Conservation (phyloP, 305 asterid genomes). For the Rubia tinctorum region DNA sequence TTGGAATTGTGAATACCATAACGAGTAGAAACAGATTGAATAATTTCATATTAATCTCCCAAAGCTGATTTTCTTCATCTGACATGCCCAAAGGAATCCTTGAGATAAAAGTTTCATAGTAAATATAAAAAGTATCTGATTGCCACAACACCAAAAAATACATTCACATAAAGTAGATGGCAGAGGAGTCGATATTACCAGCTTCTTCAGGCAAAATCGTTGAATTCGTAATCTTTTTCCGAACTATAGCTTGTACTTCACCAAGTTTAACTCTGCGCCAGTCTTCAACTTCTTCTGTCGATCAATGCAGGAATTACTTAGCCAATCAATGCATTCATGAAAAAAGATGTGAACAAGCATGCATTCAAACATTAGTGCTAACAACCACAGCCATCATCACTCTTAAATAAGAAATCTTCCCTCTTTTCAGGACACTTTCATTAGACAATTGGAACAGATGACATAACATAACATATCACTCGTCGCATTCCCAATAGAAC, state of each 20-base stretch:
- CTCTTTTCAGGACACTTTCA: neutral
- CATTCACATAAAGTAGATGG: neutral
- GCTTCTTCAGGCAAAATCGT: constrained; percentile 66
- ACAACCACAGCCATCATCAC: neutral
- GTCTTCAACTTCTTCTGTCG: constrained; percentile 61
- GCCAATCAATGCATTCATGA: neutral
- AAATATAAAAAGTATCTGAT: neutral
- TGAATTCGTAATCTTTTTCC: constrained; percentile 48
- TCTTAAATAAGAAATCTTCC: too few species aligned
- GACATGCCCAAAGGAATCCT: neutral
- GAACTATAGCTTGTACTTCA: constrained; percentile 46
- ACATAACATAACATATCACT: neutral
- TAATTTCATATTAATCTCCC: neutral
- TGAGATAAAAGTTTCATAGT: neutral
- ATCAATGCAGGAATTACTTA: constrained; percentile 10
- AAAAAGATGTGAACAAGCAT: neutral
- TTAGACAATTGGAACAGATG: neutral
- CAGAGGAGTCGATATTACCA: constrained; percentile 35
- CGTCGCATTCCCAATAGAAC: neutral
- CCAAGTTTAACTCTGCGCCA: constrained; percentile 68
- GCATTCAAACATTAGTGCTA: neutral
- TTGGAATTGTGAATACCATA: neutral
- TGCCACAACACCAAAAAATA: neutral
- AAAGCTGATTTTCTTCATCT: neutral
- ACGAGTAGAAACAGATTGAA: neutral